These are phyloP conservation scores for Polytrichum commune DNA, from an alignment of 225 moss, liverwort and hornwort genomes.

Conservation along the genomic window DNA sequence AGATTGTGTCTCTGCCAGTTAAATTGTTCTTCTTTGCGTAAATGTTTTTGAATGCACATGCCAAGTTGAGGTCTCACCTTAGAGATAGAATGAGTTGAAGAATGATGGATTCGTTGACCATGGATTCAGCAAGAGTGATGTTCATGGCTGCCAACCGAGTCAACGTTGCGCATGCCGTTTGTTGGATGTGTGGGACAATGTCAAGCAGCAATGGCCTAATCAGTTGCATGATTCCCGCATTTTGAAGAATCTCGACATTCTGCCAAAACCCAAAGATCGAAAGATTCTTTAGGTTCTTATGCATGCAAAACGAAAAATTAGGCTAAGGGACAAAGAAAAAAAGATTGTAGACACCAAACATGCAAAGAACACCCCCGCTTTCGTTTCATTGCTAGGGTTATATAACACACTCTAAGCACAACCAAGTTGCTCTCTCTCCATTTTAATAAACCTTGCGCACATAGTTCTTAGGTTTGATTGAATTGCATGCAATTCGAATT, in stretches of 20 bases:
- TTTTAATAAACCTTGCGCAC: too few relatives aligned
- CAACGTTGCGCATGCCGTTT: slow-evolving; percentile 79
- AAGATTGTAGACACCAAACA: neutral
- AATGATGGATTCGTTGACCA: slow-evolving; percentile 83
- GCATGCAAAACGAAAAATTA: neutral
- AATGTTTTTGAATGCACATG: slow-evolving; percentile 1
- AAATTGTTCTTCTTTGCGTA: neutral
- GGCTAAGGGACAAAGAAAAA: neutral
- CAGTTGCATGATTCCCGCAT: slow-evolving; percentile 79
- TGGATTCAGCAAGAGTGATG: slow-evolving; percentile 68
- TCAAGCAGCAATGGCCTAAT: slow-evolving; percentile 78
- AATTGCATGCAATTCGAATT: too few relatives aligned
- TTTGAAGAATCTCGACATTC: slow-evolving; percentile 78
- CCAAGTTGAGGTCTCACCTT: slow-evolving; percentile 32
- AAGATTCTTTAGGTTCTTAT: neutral
- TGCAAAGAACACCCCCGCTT: too few relatives aligned
- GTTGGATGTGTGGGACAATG: slow-evolving; percentile 75
- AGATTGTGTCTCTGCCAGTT: neutral
- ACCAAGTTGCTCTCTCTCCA: too few relatives aligned
- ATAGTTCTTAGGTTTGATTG: too few relatives aligned
- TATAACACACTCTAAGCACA: neutral
- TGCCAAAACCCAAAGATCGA: slow-evolving; percentile 20
- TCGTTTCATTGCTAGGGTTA: neutral
- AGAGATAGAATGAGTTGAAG: slow-evolving; percentile 75
- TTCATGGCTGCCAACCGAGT: slow-evolving; percentile 77